Conservation (phyloP, 306 rosid species). For the Cicer yamashitae region DNA sequence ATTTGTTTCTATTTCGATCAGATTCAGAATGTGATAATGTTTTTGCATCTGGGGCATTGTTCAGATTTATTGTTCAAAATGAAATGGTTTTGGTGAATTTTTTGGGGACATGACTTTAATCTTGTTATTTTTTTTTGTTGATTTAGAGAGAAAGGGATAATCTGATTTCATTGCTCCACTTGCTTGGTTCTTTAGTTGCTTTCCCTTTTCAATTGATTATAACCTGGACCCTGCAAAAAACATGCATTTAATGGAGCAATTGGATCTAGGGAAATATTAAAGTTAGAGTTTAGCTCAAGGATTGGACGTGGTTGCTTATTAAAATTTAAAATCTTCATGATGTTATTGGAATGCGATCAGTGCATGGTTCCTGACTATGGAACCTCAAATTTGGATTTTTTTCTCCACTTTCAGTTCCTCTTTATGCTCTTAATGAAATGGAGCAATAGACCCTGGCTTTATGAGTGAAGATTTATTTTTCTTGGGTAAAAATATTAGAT, state of each 20-base stretch:
- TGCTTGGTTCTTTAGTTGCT: neutral
- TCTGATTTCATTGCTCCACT: conserved; percentile 10
- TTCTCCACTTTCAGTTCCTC: neutral
- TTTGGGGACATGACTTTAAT: conserved; percentile 8
- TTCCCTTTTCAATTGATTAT: neutral
- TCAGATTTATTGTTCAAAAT: conserved; percentile 1
- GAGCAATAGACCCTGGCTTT: neutral
- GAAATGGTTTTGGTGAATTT: neutral
- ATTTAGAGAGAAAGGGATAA: conserved; percentile 7
- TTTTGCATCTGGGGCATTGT: conserved; percentile 13
- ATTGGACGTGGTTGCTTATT: neutral
- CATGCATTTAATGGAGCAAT: conserved; percentile 1
- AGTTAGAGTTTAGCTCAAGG: neutral
- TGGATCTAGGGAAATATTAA: conserved; percentile 23
- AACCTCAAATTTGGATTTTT: neutral
- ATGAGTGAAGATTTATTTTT: neutral
- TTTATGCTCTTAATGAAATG: neutral
- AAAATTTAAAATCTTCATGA: too few relatives aligned
- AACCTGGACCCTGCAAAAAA: neutral
- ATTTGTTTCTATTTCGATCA: conserved; percentile 4
- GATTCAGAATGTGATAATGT: conserved; percentile 8
- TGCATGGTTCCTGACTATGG: too few relatives aligned
- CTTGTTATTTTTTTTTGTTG: conserved; percentile 14
- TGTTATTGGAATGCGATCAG: too few relatives aligned
- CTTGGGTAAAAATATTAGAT: neutral